Base-by-base conservation (phyloP, 257 asterid genomes). In the Eustoma russellianum region DNA sequence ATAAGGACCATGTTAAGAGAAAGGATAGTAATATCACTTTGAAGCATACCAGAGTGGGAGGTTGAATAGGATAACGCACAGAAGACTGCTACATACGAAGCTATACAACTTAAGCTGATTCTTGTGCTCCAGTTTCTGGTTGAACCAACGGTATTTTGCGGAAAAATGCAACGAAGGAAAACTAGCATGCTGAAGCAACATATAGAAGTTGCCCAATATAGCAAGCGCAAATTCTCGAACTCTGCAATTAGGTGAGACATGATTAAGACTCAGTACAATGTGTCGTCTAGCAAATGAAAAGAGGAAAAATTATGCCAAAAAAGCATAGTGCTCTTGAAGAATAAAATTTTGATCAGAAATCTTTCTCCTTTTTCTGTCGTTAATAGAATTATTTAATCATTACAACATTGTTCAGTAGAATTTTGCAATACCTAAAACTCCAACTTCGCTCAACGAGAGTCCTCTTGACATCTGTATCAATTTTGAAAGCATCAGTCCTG, bases 401-500 rank as follows among this genome's bases (percentile, higher is more conserved):
- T 38, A 38, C 43, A 7, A 38, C 9, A 11, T 38, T 5, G 43
- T 38, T 38, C 41, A 10, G 44, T 35, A 9, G 15, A 44, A 55
- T 15, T 38, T 14, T 41, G 17, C 11, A 43, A 6, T 59, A 85
- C 99, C 99, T 70, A 63, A 79, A 56, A 64, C 50, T 54, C 71
- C 77, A 65, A 67, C 72, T 65, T 78, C 75, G 33, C 68, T 56
- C 46, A 54, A 59, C 17, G 84, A 34, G 17, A 66, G 35, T n/a
- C 74, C 88, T 77, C 94, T 78, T 13, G 68, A 59, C 67, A 70
- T 72, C 62, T 82, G 98, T 55, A 92, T 66, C 77, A 92, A 72
- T 63, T 74, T 79, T 16, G 97, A 92, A 58, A 88, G 55, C 75
- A 85, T 77, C 41, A 92, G 72, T 57, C 93, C 88, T 3, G 97